Conservation (phyloP, 1,139 yeast species). For the Kodamaea sp. region DNA sequence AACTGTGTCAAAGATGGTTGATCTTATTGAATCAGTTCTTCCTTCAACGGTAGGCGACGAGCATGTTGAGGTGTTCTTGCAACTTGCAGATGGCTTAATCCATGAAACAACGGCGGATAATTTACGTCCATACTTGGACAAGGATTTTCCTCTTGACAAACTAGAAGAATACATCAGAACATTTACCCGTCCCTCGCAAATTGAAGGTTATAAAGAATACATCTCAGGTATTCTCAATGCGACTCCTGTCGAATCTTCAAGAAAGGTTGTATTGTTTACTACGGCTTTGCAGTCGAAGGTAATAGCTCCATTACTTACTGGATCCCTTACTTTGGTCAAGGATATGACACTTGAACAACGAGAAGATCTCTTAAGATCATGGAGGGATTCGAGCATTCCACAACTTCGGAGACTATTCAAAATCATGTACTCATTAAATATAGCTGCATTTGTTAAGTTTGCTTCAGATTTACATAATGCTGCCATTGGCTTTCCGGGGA, state of each 20-base stretch:
- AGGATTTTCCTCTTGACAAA: slow-evolving; percentile 29
- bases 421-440: slow-evolving; percentile 25
- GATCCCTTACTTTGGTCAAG: slow-evolving; percentile 32
- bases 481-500: slow-evolving; percentile 39
- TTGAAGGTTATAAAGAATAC: slow-evolving; percentile 27
- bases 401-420: slow-evolving; percentile 32
- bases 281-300: slow-evolving; percentile 32
- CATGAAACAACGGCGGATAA: slow-evolving; percentile 34
- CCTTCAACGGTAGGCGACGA: slow-evolving; percentile 23
- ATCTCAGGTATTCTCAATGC: slow-evolving; percentile 1
- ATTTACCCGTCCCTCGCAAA: slow-evolving; percentile 32
- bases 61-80: slow-evolving; percentile 29
- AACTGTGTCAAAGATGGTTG: slow-evolving; percentile 2
- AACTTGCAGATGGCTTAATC: slow-evolving; percentile 38
- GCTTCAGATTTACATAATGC: slow-evolving; percentile 37
- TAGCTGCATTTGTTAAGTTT: slow-evolving; percentile 23
- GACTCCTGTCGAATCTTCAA: slow-evolving; percentile 14
- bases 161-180: slow-evolving; percentile 35
- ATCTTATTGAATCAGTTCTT: slow-evolving; percentile 5
- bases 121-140: slow-evolving; percentile 29
- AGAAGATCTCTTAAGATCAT: slow-evolving; percentile 29
- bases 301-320: slow-evolving; percentile 39
- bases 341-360: slow-evolving; percentile 40
- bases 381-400: slow-evolving; percentile 42
- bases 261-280: slow-evolving; percentile 10